Conservation (phyloP, 257 asterid species). For the Osmanthus fragrans region DNA sequence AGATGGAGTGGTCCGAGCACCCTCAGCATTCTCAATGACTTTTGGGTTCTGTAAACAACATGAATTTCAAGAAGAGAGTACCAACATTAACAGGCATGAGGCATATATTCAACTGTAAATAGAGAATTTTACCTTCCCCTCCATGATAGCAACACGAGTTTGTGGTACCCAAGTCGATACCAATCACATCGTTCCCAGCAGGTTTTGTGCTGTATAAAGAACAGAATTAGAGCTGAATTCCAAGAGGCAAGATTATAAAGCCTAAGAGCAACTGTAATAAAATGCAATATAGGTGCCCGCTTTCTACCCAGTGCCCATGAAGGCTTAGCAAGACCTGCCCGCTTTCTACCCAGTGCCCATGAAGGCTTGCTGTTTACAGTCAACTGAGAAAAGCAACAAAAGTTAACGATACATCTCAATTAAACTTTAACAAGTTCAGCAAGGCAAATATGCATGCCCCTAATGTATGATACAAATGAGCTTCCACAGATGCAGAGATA, state of each 20-base stretch:
- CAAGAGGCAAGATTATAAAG: neutral
- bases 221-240: neutral
- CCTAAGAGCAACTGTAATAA: neutral
- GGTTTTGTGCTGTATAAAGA: conserved; percentile 36
- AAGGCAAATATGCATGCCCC: neutral
- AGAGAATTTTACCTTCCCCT: conserved; percentile 30
- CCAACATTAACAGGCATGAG: neutral
- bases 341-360: too few relatives aligned
- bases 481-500: neutral
- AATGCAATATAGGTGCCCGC: conserved; percentile 33
- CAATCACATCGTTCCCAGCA: conserved; percentile 41
- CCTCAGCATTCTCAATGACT: too few relatives aligned
- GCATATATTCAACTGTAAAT: neutral
- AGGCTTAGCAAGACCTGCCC: too few relatives aligned
- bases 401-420: neutral
- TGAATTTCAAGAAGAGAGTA: neutral
- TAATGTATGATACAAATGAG: neutral
- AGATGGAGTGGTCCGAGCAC: conserved; percentile 43
- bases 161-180: conserved; percentile 45
- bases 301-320: conserved; percentile 38
- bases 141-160: conserved; percentile 46
- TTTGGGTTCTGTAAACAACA: conserved; percentile 30
- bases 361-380: conserved; percentile 38
- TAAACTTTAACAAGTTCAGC: neutral
- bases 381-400: conserved; percentile 29